Base-by-base conservation (phyloP, 228 moss, liverwort and hornwort genomes). In the Sphagnum fallax region DNA sequence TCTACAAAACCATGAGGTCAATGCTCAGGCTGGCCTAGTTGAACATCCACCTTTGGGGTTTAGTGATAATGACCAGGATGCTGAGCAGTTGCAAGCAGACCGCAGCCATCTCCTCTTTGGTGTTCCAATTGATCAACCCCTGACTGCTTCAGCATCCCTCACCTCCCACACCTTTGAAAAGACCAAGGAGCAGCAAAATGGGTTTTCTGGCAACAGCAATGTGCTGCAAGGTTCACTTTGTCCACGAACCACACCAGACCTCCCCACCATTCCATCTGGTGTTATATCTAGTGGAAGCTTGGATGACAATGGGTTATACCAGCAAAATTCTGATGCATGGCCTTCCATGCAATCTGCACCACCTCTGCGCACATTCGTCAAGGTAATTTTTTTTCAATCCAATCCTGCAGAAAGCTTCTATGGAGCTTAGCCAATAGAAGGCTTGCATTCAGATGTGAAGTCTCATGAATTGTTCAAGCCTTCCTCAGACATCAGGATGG, bases 71-170 rank as follows among this genome's bases (percentile, higher is more conserved):
- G 78, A 82, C 62, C 88, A 90, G 73, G 87, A 90, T 65, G 82
- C 88, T 74, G 93, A 91, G 68, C 90, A 91, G 74, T 81, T 90
- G 67, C 89, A 90, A 77, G 75, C 86, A 67, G 96, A 89, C 74
- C 91, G 87, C 18, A 78, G 87, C 83, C 93, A 87, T 71, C 80
- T 88, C 66, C 80, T 97, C 47, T 97, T 97, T 70, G 93, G 97
- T 70, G 90, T 98, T 50, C 85, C 96, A 51, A 91, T 98, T 61
- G 91, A 98, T 51, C 88, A 90, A 76, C 88, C 87, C 49, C 71
- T 86, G 66, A 78, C 74, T 68, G 87, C 73, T 64, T 82, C 80
- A 61, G 74, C 70, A 73, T 75, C 77, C 69, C 77, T 84, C 66
- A 62, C 76, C 73, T 70, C 78, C 60, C 76, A 83, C 72, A 76